Conservation (phyloP, 1,284 basidiomycete species). For the Moesziomyces sp. region DNA sequence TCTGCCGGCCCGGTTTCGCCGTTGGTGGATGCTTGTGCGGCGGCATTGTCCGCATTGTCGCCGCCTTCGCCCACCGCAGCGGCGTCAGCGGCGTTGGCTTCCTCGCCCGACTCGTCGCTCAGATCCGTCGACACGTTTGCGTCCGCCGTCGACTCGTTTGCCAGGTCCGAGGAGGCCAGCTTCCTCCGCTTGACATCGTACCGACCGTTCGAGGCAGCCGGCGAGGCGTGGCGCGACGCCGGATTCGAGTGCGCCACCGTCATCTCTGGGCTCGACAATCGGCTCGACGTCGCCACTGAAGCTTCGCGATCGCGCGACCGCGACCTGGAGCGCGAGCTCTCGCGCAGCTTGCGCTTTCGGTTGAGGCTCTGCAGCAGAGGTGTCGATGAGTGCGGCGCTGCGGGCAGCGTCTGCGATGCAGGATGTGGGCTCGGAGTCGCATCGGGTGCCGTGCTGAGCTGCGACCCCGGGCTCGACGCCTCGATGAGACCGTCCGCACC, state of each 20-base stretch:
- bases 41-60: conserved; percentile 4
- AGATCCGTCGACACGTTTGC: conserved; percentile 39
- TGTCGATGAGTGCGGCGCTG: conserved; percentile 33
- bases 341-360: conserved; percentile 45
- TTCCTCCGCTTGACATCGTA: conserved; percentile 34
- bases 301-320: conserved; percentile 42
- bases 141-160: conserved; percentile 17
- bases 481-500: conserved; percentile 46
- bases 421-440: conserved; percentile 47
- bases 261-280: conserved; percentile 51
- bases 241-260: conserved; percentile 37
- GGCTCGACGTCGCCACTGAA: conserved; percentile 50
- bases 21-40: conserved; percentile 1
- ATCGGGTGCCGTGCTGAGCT: conserved; percentile 42
- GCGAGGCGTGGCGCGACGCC: conserved; percentile 36
- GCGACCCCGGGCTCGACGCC: conserved; percentile 37
- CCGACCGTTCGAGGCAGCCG: conserved; percentile 15
- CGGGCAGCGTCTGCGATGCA: conserved; percentile 23
- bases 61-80: not conserved
- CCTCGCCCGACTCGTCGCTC: conserved; percentile 38
- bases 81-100: conserved; percentile 4
- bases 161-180: conserved; percentile 15
- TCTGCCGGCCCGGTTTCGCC: conserved; percentile 1
- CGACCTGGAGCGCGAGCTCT: conserved; percentile 34
- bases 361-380: conserved; percentile 41